Conservation (phyloP, 2,329 filamentous ascomycete genomes). For the Pezicula carpinea region DNA sequence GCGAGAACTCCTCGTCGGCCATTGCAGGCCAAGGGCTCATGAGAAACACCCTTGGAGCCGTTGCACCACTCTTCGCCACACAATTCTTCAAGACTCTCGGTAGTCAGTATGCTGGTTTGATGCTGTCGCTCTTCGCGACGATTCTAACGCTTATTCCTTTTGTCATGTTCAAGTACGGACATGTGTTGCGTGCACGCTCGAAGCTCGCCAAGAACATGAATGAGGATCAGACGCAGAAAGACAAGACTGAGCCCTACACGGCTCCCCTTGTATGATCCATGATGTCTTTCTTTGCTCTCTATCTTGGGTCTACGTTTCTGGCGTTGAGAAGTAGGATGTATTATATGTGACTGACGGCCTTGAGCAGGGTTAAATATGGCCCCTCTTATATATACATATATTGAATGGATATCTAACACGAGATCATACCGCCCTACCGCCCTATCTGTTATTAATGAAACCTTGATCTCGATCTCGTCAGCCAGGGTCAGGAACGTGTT, state of each 20-base stretch:
- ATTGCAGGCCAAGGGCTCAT: slow-evolving; percentile 81
- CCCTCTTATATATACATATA: too few species aligned
- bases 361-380: too few species aligned
- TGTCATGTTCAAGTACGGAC: slow-evolving; percentile 61
- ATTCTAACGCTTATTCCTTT: slow-evolving; percentile 73
- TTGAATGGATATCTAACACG: too few species aligned
- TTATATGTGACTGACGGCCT: too few species aligned
- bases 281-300: not conserved
- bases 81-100: slow-evolving; percentile 69
- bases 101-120: slow-evolving; percentile 62
- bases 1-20: slow-evolving; percentile 76
- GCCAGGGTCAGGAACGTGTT: too few species aligned
- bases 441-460: too few species aligned
- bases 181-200: slow-evolving; percentile 26
- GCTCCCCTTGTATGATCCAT: slow-evolving; percentile 12
- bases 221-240: slow-evolving; percentile 16
- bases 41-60: slow-evolving; percentile 73
- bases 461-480: too few species aligned
- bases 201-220: slow-evolving; percentile 22
- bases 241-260: slow-evolving; percentile 15
- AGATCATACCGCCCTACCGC: too few species aligned
- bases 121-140: slow-evolving; percentile 54
- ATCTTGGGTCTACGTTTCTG: too few species aligned
- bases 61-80: slow-evolving; percentile 73
- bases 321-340: too few species aligned